Conservation (phyloP, 306 rosid species). For the Prunus mongolica region DNA sequence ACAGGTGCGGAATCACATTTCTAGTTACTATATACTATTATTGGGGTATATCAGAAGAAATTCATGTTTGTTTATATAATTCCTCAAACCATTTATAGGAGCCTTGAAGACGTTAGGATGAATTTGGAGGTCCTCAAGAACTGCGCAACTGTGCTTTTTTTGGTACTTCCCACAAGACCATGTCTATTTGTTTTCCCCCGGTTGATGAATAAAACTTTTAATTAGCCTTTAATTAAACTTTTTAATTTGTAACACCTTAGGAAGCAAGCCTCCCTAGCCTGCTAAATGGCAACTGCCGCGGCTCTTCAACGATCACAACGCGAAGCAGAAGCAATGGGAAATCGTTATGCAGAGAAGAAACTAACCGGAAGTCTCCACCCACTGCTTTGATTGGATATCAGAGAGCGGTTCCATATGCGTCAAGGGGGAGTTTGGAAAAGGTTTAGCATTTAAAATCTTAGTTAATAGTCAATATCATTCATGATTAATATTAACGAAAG, state of each 20-base stretch:
- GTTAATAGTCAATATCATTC: background rate
- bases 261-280: slow-evolving; percentile 80
- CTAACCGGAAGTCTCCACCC: slow-evolving; percentile 65
- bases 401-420: slow-evolving; percentile 59
- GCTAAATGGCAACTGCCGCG: slow-evolving; percentile 43
- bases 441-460: slow-evolving; percentile 22
- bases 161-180: slow-evolving; percentile 44
- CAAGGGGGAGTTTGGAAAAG: slow-evolving; percentile 71
- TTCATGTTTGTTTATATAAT: background rate
- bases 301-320: slow-evolving; percentile 49
- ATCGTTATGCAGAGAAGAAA: slow-evolving; percentile 54
- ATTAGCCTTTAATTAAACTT: background rate
- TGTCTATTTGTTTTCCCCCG: background rate
- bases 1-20: slow-evolving; percentile 46
- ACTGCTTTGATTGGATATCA: slow-evolving; percentile 37
- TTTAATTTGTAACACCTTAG: slow-evolving; percentile 19
- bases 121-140: slow-evolving; percentile 92
- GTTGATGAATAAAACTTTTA: background rate
- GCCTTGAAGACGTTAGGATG: slow-evolving; percentile 98
- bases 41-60: background rate
- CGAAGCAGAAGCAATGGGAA: slow-evolving; percentile 66
- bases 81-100: slow-evolving; percentile 40
- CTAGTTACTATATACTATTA: background rate
- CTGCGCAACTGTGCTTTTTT: slow-evolving; percentile 87
- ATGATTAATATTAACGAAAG: background rate